Conservation (phyloP, 2,329 filamentous ascomycete genomes). For the Penicillium fuscoglaucum region DNA sequence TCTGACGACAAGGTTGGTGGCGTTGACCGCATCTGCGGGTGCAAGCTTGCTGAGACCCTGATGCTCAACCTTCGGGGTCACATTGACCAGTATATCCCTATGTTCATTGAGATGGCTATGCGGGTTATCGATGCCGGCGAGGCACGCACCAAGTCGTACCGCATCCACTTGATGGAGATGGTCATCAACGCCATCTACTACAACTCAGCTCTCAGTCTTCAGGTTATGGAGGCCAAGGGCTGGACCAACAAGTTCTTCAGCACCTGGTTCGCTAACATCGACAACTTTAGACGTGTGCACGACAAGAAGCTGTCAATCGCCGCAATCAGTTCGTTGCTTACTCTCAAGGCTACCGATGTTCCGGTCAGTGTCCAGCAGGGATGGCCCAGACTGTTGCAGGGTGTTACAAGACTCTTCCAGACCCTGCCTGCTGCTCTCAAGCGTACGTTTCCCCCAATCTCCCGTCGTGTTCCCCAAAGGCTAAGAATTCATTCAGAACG, state of each 20-base stretch:
- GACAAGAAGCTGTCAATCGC: conserved; percentile 99
- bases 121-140: conserved; percentile 70
- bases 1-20: conserved; percentile 86
- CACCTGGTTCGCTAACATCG: conserved; percentile 95
- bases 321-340: conserved; percentile 83
- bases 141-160: conserved; percentile 86
- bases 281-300: conserved; percentile 88
- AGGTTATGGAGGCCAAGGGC: conserved; percentile 82
- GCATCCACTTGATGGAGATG: conserved; percentile 97
- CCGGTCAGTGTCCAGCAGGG: conserved; percentile 91
- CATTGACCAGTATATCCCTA: conserved; percentile 82
- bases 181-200: conserved; percentile 98
- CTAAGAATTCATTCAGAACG: conserved; percentile 58
- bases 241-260: conserved; percentile 99
- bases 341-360: conserved; percentile 75
- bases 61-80: conserved; percentile 91
- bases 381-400: conserved; percentile 87
- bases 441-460: conserved; percentile 55
- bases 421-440: conserved; percentile 84
- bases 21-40: conserved; percentile 93
- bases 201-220: conserved; percentile 80
- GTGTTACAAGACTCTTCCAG: conserved; percentile 87
- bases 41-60: conserved; percentile 94
- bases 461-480: conserved; percentile 24
- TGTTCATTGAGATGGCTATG: conserved; percentile 91